Conservation (phyloP, 2,329 filamentous ascomycete species). For the Diplocarpon mali region DNA sequence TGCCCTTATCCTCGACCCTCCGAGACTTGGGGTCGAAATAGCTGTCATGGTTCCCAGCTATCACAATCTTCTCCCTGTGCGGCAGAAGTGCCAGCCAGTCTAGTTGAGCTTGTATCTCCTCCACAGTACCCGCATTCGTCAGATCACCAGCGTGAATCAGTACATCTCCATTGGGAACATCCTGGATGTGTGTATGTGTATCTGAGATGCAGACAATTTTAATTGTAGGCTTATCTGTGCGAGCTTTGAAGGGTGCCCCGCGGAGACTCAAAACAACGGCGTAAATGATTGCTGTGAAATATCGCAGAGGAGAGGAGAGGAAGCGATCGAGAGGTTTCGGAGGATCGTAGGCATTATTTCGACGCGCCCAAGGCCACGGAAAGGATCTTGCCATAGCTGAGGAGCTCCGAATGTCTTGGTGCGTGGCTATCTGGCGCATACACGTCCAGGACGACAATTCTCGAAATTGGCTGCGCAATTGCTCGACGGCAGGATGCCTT, state of each 20-base stretch:
- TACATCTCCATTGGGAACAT: slow-evolving; percentile 69
- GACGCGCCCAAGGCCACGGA: slow-evolving; percentile 24
- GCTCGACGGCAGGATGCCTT: neutral
- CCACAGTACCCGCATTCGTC: slow-evolving; percentile 58
- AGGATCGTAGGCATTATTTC: slow-evolving; percentile 22
- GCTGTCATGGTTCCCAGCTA: slow-evolving; percentile 83
- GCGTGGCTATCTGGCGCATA: neutral
- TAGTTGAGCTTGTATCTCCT: slow-evolving; percentile 69
- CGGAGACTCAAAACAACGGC: slow-evolving; percentile 55
- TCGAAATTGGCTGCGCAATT: neutral
- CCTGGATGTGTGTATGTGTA: slow-evolving; percentile 58
- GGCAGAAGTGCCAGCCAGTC: slow-evolving; percentile 70
- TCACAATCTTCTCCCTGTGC: slow-evolving; percentile 69
- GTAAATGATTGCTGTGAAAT: slow-evolving; percentile 52
- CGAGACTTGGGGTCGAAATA: slow-evolving; percentile 65
- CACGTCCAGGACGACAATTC: neutral
- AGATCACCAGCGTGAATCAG: slow-evolving; percentile 87
- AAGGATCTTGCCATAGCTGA: neutral
- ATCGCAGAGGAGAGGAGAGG: slow-evolving; percentile 56
- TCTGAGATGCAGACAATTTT: slow-evolving; percentile 83
- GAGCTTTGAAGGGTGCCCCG: slow-evolving; percentile 49
- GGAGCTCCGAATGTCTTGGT: neutral
- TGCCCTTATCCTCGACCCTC: slow-evolving; percentile 41
- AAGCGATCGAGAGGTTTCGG: slow-evolving; percentile 47
- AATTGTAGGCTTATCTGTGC: slow-evolving; percentile 45